Evolutionary conservation across 305 asterid genomes (phyloP).

Genomic region (Plantago lanceolata): DNA sequence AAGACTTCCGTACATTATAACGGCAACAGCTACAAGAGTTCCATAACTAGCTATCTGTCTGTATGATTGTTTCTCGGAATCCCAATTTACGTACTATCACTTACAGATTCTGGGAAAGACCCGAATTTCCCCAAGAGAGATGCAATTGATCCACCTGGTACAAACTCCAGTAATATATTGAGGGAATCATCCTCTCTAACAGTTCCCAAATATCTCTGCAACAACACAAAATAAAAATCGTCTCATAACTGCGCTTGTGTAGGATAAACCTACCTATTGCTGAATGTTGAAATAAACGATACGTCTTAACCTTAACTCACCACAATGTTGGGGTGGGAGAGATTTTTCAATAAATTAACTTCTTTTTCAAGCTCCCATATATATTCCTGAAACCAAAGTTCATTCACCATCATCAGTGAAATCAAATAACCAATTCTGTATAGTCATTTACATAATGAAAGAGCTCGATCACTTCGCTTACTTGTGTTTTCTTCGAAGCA

Average conservation of each 20-base stretch:
- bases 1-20: slow-evolving; percentile 4
- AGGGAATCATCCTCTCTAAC: slow-evolving; percentile 87
- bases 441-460: slow-evolving; percentile 10
- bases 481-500: slow-evolving; percentile 78
- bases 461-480: slow-evolving; percentile 37
- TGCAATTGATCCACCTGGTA: slow-evolving; percentile 96
- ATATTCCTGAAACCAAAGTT: slow-evolving; percentile 39
- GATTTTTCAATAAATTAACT: slow-evolving; percentile 87
- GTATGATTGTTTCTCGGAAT: slow-evolving; percentile 3
- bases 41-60: slow-evolving; percentile 11
- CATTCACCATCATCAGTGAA: slow-evolving; percentile 3
- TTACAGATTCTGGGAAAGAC: slow-evolving; percentile 93
- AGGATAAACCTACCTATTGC: not conserved
- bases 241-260: slow-evolving; percentile 19
- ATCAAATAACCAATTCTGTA: not conserved
- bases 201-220: slow-evolving; percentile 91
- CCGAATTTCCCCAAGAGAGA: slow-evolving; percentile 95
- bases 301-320: slow-evolving; percentile 38
- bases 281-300: not conserved
- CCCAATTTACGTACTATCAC: slow-evolving; percentile 27
- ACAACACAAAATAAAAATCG: slow-evolving; percentile 2
- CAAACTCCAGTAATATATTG: slow-evolving; percentile 89
- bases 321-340: slow-evolving; percentile 96
- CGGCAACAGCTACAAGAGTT: slow-evolving; percentile 9
- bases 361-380: slow-evolving; percentile 56